Conservation (phyloP, 495 filamentous ascomycete genomes). For the Parachaetomium inaequale region DNA sequence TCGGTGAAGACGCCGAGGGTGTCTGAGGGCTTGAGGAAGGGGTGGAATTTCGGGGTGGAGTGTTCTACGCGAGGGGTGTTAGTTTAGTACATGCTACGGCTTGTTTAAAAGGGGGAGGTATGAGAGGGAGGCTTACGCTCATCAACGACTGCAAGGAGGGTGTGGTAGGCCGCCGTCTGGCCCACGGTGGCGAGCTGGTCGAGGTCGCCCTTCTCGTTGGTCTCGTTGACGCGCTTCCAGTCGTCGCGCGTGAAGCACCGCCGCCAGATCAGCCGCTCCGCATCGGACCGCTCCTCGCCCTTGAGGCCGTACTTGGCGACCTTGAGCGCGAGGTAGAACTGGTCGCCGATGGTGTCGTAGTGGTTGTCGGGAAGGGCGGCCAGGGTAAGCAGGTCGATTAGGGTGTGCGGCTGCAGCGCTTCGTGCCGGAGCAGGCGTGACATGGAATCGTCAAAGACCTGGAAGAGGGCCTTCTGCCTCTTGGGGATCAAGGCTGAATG, state of each 20-base stretch:
- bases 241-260: constrained; percentile 75
- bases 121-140: constrained; percentile 39
- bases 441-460: constrained; percentile 63
- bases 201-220: constrained; percentile 49
- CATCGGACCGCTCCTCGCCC: constrained; percentile 49
- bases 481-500: constrained; percentile 55
- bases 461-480: constrained; percentile 59
- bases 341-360: constrained; percentile 38
- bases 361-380: constrained; percentile 49
- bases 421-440: constrained; percentile 62
- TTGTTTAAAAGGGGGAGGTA: background rate
- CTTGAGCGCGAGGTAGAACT: constrained; percentile 70
- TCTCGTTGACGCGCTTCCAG: constrained; percentile 61
- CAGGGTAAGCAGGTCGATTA: constrained; percentile 82
- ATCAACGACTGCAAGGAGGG: constrained; percentile 43
- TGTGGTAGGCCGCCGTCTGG: constrained; percentile 50
- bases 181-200: constrained; percentile 44
- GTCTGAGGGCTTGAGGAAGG: constrained; percentile 47
- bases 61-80: constrained; percentile 15
- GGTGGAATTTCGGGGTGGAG: constrained; percentile 36
- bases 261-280: constrained; percentile 76
- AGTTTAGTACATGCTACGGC: background rate
- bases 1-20: constrained; percentile 52
- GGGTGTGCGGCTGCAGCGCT: constrained; percentile 58
- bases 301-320: constrained; percentile 57